Base-by-base conservation (phyloP, 768 basidiomycete species). In the Rhodosporidiobolus sp. region DNA sequence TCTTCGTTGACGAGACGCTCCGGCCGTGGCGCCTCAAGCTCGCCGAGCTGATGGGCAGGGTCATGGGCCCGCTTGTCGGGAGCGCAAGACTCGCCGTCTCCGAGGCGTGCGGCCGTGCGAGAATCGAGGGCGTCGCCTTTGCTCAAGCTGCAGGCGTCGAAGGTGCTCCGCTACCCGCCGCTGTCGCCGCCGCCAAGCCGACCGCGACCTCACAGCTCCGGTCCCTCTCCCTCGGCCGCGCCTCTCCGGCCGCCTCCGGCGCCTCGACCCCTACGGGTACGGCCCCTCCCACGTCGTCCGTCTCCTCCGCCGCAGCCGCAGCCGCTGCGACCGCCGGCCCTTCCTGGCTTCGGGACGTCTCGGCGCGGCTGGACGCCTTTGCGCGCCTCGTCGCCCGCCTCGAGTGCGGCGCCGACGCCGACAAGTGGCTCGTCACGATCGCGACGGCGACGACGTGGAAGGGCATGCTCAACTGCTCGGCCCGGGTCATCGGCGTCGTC, bases 351-450 rank as follows among this genome's bases (percentile, higher is more conserved):
- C 64, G 72, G 24, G 77, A 79, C 43, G 66, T 75, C 14, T 53
- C 65, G 5, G 19, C 48, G 11, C 34, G 70, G 16, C 72, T 79
- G 35, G 77, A 75, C 46, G 69, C 70, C 43, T 65, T 69, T 26
- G 68, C 52, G 14, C 61, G 60, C 35, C 50, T 77, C 49, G 68
- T 79, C 52, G 53, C 49, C 20, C 53, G 69, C 14, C 69, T 79
- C 52, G 72, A 72, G 35, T 59, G 66, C 53, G 70, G 70, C 34
- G 32, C 28, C 43, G 76, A 77, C 53, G 63, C 70, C 61, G 76
- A 79, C 61, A 64, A 72, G 60, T 79, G 78, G 78, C 60, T 76
- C 57, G 77, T 76, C 38, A 56, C 62, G 35, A 49, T 79, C 43
- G 78, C 70, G 19, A 76, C 69, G 35, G 54, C 63, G 38, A 69